Evolutionary conservation across 2,329 filamentous ascomycete genomes (phyloP).

Genomic region (Aspergillus pseudoviridinutans): DNA sequence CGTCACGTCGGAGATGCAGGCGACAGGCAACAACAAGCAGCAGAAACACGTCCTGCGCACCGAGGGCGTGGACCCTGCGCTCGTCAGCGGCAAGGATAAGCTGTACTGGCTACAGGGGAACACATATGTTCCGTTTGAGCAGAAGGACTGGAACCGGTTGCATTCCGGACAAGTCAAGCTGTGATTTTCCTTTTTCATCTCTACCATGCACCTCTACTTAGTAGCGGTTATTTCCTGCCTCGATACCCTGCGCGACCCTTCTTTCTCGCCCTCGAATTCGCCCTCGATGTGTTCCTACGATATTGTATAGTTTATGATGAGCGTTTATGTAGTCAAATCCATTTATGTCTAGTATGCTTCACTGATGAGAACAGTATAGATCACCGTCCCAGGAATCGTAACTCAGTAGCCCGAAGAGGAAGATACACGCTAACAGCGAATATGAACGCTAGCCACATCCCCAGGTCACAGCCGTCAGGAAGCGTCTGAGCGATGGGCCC

Average conservation of each 20-base stretch:
- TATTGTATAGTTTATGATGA: background rate
- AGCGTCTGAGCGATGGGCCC: slow-evolving; percentile 30
- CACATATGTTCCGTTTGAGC: slow-evolving; percentile 64
- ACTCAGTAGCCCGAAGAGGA: slow-evolving; percentile 28
- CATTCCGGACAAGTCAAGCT: slow-evolving; percentile 67
- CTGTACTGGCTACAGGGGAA: slow-evolving; percentile 66
- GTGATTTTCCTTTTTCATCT: slow-evolving; percentile 33
- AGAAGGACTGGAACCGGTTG: slow-evolving; percentile 65
- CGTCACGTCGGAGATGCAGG: slow-evolving; percentile 58
- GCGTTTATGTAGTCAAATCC: background rate
- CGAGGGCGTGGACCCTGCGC: slow-evolving; percentile 66
- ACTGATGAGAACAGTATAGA: background rate
- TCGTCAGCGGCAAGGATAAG: slow-evolving; percentile 36
- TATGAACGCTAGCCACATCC: slow-evolving; percentile 29
- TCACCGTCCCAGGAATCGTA: slow-evolving; percentile 22
- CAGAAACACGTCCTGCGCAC: slow-evolving; percentile 71
- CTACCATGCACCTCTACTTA: background rate
- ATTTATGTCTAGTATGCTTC: background rate
- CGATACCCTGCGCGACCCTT: slow-evolving; percentile 1
- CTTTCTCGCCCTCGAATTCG: background rate
- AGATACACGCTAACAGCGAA: slow-evolving; percentile 32
- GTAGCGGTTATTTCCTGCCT: background rate
- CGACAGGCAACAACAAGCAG: slow-evolving; percentile 85
- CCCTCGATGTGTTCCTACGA: background rate
- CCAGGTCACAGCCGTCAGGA: slow-evolving; percentile 28